Evolutionary conservation across 108 stramenopile genomes (phyloP).

Genomic region (Seminavis robusta): DNA sequence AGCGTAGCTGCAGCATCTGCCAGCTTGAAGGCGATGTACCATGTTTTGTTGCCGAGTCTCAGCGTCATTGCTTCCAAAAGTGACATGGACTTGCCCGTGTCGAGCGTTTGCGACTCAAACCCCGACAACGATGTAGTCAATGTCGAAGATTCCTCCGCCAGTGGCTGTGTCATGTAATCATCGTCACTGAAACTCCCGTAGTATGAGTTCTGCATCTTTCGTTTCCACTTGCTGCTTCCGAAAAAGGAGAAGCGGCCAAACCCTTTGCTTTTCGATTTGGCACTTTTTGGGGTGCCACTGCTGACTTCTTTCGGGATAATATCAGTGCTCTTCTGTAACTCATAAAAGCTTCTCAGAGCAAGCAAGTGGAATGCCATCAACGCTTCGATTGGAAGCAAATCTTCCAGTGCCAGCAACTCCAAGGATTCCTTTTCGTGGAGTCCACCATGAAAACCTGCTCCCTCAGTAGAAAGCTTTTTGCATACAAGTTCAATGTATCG

Average conservation of each 20-base stretch:
- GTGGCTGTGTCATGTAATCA: not conserved
- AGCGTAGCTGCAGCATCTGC: constrained; percentile 21
- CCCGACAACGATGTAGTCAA: not conserved
- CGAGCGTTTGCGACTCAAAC: not conserved
- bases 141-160: not conserved
- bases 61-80: constrained; percentile 40
- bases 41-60: constrained; percentile 33
- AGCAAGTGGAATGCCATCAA: constrained; percentile 72
- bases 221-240: not conserved
- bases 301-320: not conserved
- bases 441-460: constrained; percentile 60
- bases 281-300: not conserved
- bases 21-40: constrained; percentile 36
- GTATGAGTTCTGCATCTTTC: not conserved
- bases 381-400: constrained; percentile 72
- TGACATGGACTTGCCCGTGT: constrained; percentile 7
- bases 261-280: not conserved
- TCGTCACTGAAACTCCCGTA: too few relatives aligned
- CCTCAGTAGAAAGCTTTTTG: constrained; percentile 44
- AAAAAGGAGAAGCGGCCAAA: not conserved
- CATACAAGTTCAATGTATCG: constrained; percentile 57
- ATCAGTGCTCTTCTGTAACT: not conserved
- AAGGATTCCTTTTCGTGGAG: constrained; percentile 55
- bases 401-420: constrained; percentile 53
- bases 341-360: constrained; percentile 54